These are phyloP conservation scores for Ophiocordyceps sinensis DNA, from an alignment of 2,329 filamentous ascomycete genomes.

Conservation along the genomic window DNA sequence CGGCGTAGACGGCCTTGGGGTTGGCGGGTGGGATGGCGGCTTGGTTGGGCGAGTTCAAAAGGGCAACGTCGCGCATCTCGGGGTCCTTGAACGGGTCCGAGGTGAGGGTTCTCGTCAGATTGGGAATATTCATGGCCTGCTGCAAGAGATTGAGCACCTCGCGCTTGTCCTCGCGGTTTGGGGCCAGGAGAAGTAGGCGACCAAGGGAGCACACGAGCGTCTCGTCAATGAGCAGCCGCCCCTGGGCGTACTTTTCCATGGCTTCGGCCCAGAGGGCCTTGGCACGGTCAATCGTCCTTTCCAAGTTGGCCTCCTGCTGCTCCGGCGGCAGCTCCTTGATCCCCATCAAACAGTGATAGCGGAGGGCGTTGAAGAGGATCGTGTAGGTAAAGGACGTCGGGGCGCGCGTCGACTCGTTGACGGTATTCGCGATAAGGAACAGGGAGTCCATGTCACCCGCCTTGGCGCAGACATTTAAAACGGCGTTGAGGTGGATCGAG, in stretches of 20 bases:
- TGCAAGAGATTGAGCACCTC: slow-evolving; percentile 64
- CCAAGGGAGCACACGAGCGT: slow-evolving; percentile 70
- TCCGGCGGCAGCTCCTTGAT: slow-evolving; percentile 12
- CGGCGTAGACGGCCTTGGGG: slow-evolving; percentile 18
- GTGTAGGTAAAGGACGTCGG: slow-evolving; percentile 64
- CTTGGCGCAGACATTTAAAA: slow-evolving; percentile 66
- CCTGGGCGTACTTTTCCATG: slow-evolving; percentile 58
- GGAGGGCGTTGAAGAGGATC: slow-evolving; percentile 67
- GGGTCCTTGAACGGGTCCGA: slow-evolving; percentile 8
- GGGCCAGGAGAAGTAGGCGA: slow-evolving; percentile 54
- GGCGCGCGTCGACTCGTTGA: slow-evolving; percentile 48
- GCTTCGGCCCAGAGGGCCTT: slow-evolving; percentile 72
- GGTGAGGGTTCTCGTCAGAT: slow-evolving; percentile 23
- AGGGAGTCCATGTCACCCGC: slow-evolving; percentile 65
- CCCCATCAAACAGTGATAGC: slow-evolving; percentile 17
- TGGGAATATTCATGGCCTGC: slow-evolving; percentile 66
- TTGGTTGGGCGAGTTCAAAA: slow-evolving; percentile 1
- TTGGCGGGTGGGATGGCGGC: slow-evolving; percentile 1
- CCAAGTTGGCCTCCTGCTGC: slow-evolving; percentile 18
- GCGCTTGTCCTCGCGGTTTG: slow-evolving; percentile 44
- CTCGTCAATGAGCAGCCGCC: slow-evolving; percentile 60
- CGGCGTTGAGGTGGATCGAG: slow-evolving; percentile 75
- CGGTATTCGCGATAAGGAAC: slow-evolving; percentile 59
- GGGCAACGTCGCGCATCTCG: slow-evolving; percentile 9
- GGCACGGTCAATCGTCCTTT: slow-evolving; percentile 46